A percentile compares a stretch with the other conserved stretches of the same genome.
phyloP scores from a whole-genome alignment of 169 alveolate species.

The Cryptosporidium sp. region DNA sequence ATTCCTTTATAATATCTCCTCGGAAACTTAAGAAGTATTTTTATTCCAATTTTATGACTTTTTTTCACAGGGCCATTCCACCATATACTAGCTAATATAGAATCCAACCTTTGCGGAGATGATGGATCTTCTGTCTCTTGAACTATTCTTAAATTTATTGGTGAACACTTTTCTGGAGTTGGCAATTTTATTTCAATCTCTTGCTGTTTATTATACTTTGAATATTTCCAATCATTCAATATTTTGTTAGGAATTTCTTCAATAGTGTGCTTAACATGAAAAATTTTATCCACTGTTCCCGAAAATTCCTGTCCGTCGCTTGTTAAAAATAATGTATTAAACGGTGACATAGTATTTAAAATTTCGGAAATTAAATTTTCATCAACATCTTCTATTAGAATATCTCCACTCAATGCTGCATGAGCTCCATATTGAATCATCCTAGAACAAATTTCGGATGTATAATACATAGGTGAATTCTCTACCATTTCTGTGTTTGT shows the following conservation, averaged over 20 bases:
- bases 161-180: constrained; percentile 48
- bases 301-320: neutral
- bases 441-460: constrained; percentile 67
- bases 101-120: constrained; percentile 4
- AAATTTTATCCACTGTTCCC: constrained; percentile 9
- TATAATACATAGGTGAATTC: constrained; percentile 41
- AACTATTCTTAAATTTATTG: constrained; percentile 27
- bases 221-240: constrained; percentile 6
- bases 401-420: constrained; percentile 56
- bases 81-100: constrained; percentile 30
- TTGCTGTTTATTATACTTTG: neutral
- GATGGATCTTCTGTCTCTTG: neutral
- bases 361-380: constrained; percentile 12
- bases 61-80: constrained; percentile 37
- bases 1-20: constrained; percentile 66
- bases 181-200: constrained; percentile 25
- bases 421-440: constrained; percentile 60
- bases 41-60: constrained; percentile 45
- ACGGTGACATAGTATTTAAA: constrained; percentile 19
- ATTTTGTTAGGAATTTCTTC: neutral
- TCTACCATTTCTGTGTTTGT: constrained; percentile 26
- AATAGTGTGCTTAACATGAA: constrained; percentile 38
- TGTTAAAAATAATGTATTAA: constrained; percentile 30
- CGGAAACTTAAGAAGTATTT: constrained; percentile 45
- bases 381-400: constrained; percentile 54